These are phyloP conservation scores for Phytopythium cucurbitacearum DNA, from an alignment of 352 stramenopile genomes.

Conservation along the genomic window DNA sequence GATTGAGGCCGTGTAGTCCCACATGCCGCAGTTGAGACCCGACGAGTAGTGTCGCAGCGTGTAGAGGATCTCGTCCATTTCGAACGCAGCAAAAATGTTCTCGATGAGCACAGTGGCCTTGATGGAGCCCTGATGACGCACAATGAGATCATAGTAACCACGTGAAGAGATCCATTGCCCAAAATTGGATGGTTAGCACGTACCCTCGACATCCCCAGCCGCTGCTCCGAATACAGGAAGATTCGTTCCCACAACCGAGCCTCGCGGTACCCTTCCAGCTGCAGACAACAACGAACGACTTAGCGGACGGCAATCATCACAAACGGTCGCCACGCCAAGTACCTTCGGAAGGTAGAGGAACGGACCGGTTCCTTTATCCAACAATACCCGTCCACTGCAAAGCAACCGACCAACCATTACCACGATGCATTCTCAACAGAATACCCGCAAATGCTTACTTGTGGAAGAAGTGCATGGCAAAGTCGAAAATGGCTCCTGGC, in stretches of 20 bases:
- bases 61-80: conserved; percentile 97
- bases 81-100: conserved; percentile 95
- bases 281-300: background rate
- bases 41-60: conserved; percentile 93
- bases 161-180: background rate
- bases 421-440: background rate
- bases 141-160: background rate
- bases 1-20: conserved; percentile 96
- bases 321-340: background rate
- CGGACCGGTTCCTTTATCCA: conserved; percentile 70
- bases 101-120: conserved; percentile 94
- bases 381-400: conserved; percentile 62
- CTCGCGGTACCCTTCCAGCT: conserved; percentile 91
- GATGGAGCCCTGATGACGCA: conserved; percentile 46
- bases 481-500: conserved; percentile 92
- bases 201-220: conserved; percentile 81
- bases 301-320: background rate
- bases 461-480: conserved; percentile 94
- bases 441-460: conserved; percentile 49
- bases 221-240: conserved; percentile 88
- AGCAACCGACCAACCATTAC: background rate
- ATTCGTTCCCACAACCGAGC: conserved; percentile 94
- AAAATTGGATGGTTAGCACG: conserved; percentile 3
- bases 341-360: conserved; percentile 95
- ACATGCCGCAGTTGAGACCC: conserved; percentile 96